Base-by-base conservation (phyloP, 352 stramenopile species). In the Phytophthora pseudosyringae region DNA sequence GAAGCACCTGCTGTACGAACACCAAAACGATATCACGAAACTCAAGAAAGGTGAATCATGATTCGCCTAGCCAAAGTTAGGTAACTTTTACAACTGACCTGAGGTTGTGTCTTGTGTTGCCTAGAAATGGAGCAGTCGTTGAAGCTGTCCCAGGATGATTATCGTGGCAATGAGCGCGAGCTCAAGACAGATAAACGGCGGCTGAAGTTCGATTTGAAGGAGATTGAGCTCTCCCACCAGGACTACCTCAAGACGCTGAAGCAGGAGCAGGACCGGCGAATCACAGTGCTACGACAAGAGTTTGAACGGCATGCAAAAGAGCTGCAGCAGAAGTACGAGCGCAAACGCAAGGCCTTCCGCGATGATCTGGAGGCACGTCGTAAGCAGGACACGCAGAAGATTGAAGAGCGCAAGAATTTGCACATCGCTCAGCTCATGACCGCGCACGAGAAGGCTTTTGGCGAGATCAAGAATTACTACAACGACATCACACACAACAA, bases 401-500 rank as follows among this genome's bases (percentile, higher is more conserved):
- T 98, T 33, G 94, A 98, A 64, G 89, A 98, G 66, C 74, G 78
- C 43, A 98, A 98, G 69, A 95, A 98, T 70, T 59, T 82, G 44
- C 94, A 98, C 65, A 98, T 98, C 43, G 87, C 91, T 13, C 71
- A 87, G 53, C 82, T 98, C 51, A 98, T 98, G 91, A 87, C 89
- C 12, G 81, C 83, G 3, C 95, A 98, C 65, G 89, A 98, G 63
- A 96, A 98, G 59, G 93, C 93, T 5, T 98, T 98, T 68, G 81
- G 83, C 1, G 95, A 98, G 64, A 98, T 98, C 75, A 98, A 98
- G 63, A 97, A 97, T 56, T 98, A 98, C 77, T 98, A 98, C 88
- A 98, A 97, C 71, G 94, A 98, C 62, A 98, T 98, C 61, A 98
- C 94, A 38, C 95, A 98, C 74, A 98, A 98, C 69, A 98, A 98